These are phyloP conservation scores for Erigeron canadensis DNA, from an alignment of 129 eudicot genomes.

Conservation along the genomic window DNA sequence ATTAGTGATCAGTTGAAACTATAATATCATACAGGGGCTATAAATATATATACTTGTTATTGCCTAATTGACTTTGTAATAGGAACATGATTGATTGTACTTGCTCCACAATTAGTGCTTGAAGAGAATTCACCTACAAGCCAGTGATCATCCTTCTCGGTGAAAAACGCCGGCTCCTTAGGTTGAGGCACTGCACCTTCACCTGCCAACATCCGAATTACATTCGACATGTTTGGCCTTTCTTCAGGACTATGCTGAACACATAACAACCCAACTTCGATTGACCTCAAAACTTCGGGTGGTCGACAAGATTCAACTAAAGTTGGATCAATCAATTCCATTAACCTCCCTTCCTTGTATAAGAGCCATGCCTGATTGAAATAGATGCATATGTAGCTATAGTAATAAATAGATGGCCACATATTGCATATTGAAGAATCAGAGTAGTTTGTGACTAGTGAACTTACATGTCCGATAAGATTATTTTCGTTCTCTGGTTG, in stretches of 20 bases:
- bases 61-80: background rate
- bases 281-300: conserved; percentile 8
- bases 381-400: too few species aligned
- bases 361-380: background rate
- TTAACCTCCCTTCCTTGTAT: conserved; percentile 2
- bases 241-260: conserved; percentile 4
- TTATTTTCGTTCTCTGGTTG: background rate
- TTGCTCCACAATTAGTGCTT: background rate
- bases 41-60: background rate
- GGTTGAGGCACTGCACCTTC: conserved; percentile 14
- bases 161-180: conserved; percentile 15
- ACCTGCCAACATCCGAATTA: background rate
- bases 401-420: too few species aligned
- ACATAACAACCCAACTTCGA: conserved; percentile 19
- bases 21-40: too few species aligned
- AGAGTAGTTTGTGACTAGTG: background rate
- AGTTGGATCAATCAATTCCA: background rate
- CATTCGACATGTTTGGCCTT: background rate
- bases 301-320: background rate
- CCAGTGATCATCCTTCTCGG: background rate
- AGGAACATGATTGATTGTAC: background rate
- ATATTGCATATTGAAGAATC: background rate
- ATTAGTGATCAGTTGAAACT: too few species aligned
- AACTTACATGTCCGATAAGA: conserved; percentile 14
- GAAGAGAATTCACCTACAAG: background rate